Percentiles rank a stretch among this genome's conserved stretches.
Evolutionary conservation across 345 rosid species (phyloP).

Genomic region (Camelina laxa): DNA sequence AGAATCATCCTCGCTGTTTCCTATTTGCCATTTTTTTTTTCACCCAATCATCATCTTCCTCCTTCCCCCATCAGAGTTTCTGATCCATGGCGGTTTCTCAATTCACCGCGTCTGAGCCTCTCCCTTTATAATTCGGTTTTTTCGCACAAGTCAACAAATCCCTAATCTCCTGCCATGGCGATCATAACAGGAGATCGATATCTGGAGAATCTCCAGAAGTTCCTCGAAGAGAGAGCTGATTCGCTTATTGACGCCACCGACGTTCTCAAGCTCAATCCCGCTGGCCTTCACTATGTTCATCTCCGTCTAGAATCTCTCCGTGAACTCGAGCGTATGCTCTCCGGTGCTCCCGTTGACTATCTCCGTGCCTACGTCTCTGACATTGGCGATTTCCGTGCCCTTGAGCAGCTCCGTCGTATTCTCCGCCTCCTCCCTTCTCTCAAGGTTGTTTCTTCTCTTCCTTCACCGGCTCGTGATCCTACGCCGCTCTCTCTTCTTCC

Average conservation of each 20-base stretch:
- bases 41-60: background rate
- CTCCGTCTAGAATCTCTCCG: slow-evolving; percentile 86
- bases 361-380: slow-evolving; percentile 97
- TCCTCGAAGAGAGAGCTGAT: slow-evolving; percentile 80
- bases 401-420: slow-evolving; percentile 92
- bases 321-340: slow-evolving; percentile 81
- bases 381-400: slow-evolving; percentile 94
- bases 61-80: slow-evolving; percentile 8
- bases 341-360: slow-evolving; percentile 95
- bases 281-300: slow-evolving; percentile 93
- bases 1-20: slow-evolving; percentile 38
- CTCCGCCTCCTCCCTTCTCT: slow-evolving; percentile 78
- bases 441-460: slow-evolving; percentile 81
- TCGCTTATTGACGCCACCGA: slow-evolving; percentile 67
- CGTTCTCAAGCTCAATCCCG: slow-evolving; percentile 89
- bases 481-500: slow-evolving; percentile 89
- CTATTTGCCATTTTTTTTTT: slow-evolving; percentile 12
- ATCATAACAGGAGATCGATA: slow-evolving; percentile 97
- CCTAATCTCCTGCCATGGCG: slow-evolving; percentile 55
- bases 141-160: background rate
- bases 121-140: slow-evolving; percentile 3
- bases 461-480: slow-evolving; percentile 81
- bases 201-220: slow-evolving; percentile 73
- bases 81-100: slow-evolving; percentile 47
- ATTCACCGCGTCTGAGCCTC: slow-evolving; percentile 25